phyloP scores from a whole-genome alignment of 2,329 filamentous ascomycete species.

The Penicillium fuscoglaucum region DNA sequence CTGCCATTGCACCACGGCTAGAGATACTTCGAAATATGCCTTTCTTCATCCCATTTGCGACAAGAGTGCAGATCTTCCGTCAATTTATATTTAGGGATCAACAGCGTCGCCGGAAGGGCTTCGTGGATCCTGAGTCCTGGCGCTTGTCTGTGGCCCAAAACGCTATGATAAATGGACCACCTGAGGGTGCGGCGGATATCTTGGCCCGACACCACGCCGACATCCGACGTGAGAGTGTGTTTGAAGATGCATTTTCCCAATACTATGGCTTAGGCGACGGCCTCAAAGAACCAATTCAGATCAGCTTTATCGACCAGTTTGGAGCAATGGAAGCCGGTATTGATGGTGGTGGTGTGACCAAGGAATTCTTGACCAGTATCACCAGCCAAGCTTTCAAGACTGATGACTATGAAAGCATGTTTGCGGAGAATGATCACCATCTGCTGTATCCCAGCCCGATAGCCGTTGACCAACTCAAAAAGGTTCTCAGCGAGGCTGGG shows the following conservation, averaged over 20 bases:
- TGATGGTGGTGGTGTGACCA: constrained; percentile 94
- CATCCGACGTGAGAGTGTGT: constrained; percentile 75
- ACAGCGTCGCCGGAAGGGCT: constrained; percentile 65
- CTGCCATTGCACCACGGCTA: constrained; percentile 78
- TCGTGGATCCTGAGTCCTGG: constrained; percentile 73
- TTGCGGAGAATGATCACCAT: constrained; percentile 81
- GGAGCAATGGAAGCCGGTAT: constrained; percentile 86
- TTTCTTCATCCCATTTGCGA: constrained; percentile 91
- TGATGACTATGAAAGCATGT: constrained; percentile 61
- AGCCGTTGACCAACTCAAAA: constrained; percentile 67
- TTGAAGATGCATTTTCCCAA: constrained; percentile 79
- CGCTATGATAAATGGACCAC: constrained; percentile 43
- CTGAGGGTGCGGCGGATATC: constrained; percentile 39
- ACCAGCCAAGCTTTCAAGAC: constrained; percentile 79
- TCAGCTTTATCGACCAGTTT: constrained; percentile 92
- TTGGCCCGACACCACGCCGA: constrained; percentile 68
- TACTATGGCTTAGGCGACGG: constrained; percentile 80
- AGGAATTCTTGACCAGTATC: constrained; percentile 90
- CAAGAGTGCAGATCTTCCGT: constrained; percentile 86
- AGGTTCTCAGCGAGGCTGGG: constrained; percentile 56
- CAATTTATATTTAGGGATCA: constrained; percentile 89
- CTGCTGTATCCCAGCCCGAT: constrained; percentile 85
- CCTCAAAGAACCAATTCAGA: constrained; percentile 92
- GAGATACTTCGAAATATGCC: constrained; percentile 95
- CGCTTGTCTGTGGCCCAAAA: constrained; percentile 59